Evolutionary conservation across 306 rosid genomes (phyloP).

Genomic region (Cicer judaicum): DNA sequence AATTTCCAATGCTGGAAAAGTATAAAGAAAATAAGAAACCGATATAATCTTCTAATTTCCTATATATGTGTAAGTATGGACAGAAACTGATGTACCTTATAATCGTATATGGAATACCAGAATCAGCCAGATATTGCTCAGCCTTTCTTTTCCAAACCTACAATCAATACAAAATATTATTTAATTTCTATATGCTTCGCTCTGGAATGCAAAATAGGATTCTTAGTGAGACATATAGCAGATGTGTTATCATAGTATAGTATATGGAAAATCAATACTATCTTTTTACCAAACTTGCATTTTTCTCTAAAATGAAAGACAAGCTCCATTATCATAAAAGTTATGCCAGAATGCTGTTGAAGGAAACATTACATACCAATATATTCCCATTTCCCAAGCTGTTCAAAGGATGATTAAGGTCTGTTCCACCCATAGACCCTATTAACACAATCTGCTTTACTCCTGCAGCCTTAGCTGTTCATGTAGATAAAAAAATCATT

Average conservation of each 20-base stretch:
- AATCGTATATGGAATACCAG: slow-evolving; percentile 90
- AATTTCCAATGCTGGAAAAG: no score
- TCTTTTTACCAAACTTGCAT: slow-evolving; percentile 16
- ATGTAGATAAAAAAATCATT: slow-evolving; percentile 19
- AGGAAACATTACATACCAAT: slow-evolving; percentile 68
- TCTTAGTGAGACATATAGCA: no score
- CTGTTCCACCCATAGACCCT: slow-evolving; percentile 97
- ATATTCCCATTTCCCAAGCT: slow-evolving; percentile 88
- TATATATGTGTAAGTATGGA: not conserved
- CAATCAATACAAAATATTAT: slow-evolving; percentile 8
- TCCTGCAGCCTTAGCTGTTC: slow-evolving; percentile 90
- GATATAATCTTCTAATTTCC: no score
- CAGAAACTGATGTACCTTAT: slow-evolving; percentile 62
- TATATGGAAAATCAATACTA: not conserved
- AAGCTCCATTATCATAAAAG: slow-evolving; percentile 36
- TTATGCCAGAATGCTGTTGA: not conserved
- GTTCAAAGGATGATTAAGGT: slow-evolving; percentile 78
- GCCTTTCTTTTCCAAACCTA: slow-evolving; percentile 99
- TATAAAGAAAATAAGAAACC: no score
- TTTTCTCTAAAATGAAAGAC: slow-evolving; percentile 5
- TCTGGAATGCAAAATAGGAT: no score
- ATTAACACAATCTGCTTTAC: slow-evolving; percentile 94
- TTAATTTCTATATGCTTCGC: no score
- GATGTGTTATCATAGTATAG: no score
- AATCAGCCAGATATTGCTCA: slow-evolving; percentile 91